Conservation (phyloP, 1,284 basidiomycete species). For the Filobasidium uniguttulatum region DNA sequence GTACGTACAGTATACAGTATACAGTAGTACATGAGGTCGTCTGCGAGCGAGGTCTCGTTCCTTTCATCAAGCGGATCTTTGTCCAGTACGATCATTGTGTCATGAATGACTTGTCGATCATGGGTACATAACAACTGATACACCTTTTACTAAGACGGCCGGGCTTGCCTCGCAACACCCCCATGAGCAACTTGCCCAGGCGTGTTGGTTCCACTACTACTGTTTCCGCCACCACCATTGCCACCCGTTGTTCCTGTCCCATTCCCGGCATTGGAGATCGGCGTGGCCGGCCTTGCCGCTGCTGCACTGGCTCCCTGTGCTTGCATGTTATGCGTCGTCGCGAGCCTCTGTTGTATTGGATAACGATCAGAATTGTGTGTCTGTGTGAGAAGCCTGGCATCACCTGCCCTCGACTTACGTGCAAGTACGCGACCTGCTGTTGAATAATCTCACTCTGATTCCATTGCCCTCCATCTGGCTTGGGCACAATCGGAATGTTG, state of each 20-base stretch:
- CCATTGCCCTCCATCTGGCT: slow-evolving; percentile 7
- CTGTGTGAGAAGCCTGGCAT: not conserved
- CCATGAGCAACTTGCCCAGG: no score
- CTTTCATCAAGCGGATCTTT: no score
- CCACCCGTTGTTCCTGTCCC: not conserved
- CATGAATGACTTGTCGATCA: no score
- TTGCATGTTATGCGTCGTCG: slow-evolving; percentile 2
- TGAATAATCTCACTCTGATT: slow-evolving; percentile 2
- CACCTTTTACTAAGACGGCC: no score
- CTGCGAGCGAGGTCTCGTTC: no score
- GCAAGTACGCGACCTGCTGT: slow-evolving; percentile 5
- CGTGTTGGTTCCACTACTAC: not conserved
- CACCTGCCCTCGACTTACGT: slow-evolving; percentile 3
- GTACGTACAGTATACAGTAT: no score
- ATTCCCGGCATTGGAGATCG: not conserved
- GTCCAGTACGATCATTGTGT: no score
- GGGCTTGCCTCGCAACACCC: no score
- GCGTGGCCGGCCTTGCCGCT: not conserved
- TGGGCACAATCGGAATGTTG: slow-evolving; percentile 7
- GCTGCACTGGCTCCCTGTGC: not conserved
- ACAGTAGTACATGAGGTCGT: no score
- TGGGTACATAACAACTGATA: no score
- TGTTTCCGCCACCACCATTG: slow-evolving; percentile 1
- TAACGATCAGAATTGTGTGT: not conserved
- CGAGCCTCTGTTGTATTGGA: not conserved